Conservation (phyloP, 805 yeast genomes). For the Candida pseudoglaebosa region DNA sequence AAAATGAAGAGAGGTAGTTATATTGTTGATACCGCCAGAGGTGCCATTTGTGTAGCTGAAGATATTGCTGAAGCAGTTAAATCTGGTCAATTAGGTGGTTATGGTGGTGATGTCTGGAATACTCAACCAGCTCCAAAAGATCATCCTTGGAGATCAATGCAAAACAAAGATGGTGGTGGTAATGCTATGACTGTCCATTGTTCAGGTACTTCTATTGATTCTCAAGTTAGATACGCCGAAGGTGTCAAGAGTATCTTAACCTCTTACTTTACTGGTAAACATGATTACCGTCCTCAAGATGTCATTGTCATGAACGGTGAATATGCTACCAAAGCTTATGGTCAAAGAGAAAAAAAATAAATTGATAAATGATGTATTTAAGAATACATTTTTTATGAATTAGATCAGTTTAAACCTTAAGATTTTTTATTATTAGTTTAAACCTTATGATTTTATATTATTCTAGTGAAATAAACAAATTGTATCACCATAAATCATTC, state of each 20-base stretch:
- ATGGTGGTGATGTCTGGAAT: constrained; percentile 84
- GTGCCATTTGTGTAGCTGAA: constrained; percentile 69
- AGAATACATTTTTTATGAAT: too few relatives aligned
- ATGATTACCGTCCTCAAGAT: constrained; percentile 73
- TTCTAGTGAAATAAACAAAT: too few relatives aligned
- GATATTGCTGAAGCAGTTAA: constrained; percentile 73
- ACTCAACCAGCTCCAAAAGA: constrained; percentile 79
- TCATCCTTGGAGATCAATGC: constrained; percentile 75
- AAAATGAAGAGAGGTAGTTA: constrained; percentile 72
- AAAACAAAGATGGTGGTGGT: constrained; percentile 72
- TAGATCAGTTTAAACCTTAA: too few relatives aligned
- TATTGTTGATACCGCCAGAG: constrained; percentile 77
- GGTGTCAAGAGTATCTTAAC: constrained; percentile 67
- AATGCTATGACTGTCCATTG: constrained; percentile 85
- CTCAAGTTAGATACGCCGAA: constrained; percentile 67
- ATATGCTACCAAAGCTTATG: constrained; percentile 72
- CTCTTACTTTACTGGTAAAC: constrained; percentile 57
- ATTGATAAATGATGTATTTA: too few relatives aligned
- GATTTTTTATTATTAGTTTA: too few relatives aligned
- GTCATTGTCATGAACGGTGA: constrained; percentile 67
- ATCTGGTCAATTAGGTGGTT: constrained; percentile 68
- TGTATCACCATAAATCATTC: too few relatives aligned
- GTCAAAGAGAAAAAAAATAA: constrained; percentile 31
- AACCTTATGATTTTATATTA: too few relatives aligned
- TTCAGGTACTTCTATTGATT: constrained; percentile 77